Conservation (phyloP, 2,329 filamentous ascomycete species). For the Aspergillus chevalieri region DNA sequence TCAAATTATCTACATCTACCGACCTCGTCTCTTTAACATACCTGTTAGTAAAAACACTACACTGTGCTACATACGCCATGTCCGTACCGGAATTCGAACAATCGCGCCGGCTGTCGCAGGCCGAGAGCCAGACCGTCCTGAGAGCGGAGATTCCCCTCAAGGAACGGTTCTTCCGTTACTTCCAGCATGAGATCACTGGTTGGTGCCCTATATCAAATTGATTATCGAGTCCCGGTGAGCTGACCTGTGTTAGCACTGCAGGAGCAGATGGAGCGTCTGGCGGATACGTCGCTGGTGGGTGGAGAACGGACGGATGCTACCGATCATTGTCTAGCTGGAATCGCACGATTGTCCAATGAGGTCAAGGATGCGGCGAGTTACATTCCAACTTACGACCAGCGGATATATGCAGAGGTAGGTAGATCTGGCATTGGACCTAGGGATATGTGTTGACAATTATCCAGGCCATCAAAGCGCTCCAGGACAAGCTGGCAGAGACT, state of each 20-base stretch:
- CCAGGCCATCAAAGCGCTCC: conserved; percentile 71
- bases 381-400: conserved; percentile 83
- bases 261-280: conserved; percentile 65
- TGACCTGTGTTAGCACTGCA: conserved; percentile 57
- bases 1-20: conserved; percentile 1
- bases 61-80: conserved; percentile 17
- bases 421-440: background rate
- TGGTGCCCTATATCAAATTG: conserved; percentile 19
- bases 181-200: conserved; percentile 70
- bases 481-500: conserved; percentile 68
- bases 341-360: conserved; percentile 73
- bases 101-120: conserved; percentile 23
- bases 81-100: conserved; percentile 23
- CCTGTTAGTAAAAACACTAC: background rate
- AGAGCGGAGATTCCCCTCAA: conserved; percentile 49
- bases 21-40: background rate
- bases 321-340: conserved; percentile 71
- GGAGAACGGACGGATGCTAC: conserved; percentile 75
- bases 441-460: conserved; percentile 13
- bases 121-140: conserved; percentile 27
- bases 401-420: conserved; percentile 70
- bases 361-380: conserved; percentile 77
- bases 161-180: conserved; percentile 78
- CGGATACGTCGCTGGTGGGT: conserved; percentile 55
- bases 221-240: background rate